phyloP scores from a whole-genome alignment of 2,329 filamentous ascomycete species.

The Ophiosphaerella korrae region DNA sequence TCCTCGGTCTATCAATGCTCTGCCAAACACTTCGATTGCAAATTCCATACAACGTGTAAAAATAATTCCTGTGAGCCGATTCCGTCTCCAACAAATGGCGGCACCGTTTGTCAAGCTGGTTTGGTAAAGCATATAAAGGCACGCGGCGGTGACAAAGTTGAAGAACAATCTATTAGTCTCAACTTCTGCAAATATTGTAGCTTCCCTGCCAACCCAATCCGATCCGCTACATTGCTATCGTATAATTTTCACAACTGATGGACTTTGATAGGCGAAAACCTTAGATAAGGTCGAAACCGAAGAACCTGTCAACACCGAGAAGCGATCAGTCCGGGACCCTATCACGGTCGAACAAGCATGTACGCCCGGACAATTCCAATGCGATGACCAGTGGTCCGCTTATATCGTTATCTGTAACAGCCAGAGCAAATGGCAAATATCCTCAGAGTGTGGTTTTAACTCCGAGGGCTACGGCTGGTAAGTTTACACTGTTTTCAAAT shows the following conservation, averaged over 20 bases:
- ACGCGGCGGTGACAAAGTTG: neutral
- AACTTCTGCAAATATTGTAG: neutral
- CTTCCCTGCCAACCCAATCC: no score
- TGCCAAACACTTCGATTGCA: no score
- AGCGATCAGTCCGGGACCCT: neutral
- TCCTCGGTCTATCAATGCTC: no score
- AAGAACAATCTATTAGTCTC: neutral
- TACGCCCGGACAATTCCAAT: conserved; percentile 1
- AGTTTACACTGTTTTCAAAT: neutral
- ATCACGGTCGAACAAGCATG: neutral
- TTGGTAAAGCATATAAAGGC: neutral
- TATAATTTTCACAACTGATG: no score
- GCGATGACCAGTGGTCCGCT: neutral
- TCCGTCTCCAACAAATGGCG: no score
- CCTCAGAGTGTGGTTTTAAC: neutral
- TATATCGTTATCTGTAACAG: neutral
- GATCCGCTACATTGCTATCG: no score
- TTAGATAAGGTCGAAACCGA: no score
- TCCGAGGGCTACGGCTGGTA: neutral
- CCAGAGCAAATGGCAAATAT: neutral
- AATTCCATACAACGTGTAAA: no score
- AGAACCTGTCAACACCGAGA: conserved; percentile 1
- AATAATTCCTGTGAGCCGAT: no score
- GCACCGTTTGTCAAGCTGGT: no score
- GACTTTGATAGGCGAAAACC: no score